Base-by-base conservation (phyloP, 805 yeast genomes). In the Barnettozyma sucrosica region DNA sequence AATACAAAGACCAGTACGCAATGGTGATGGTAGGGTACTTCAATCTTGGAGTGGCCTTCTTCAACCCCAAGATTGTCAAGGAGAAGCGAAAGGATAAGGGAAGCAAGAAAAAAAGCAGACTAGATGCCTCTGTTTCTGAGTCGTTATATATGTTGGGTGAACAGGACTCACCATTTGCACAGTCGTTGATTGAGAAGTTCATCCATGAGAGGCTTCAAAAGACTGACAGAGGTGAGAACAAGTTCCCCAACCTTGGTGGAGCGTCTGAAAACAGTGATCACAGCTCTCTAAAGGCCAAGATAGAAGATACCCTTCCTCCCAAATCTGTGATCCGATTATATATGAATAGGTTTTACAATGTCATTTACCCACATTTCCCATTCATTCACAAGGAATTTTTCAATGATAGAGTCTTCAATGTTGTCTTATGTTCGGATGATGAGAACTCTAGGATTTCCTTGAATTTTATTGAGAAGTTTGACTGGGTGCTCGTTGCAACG, bases 281-380 rank as follows among this genome's bases (percentile, higher is more conserved):
- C 45, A 53, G 67, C 30, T 58, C 59, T 37, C 48, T 68, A 13
- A 66, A 70, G 42, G 58, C 58, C 20, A 56, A 63, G 44, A 62
- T 71, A 9, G 67, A 66, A 49, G 37, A 54, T 2, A 56, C 66
- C 0, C 53, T 75, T 7, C 81, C 82, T 0, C 52, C 62, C 4
- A 64, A 58, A 39, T 62, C 59, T 20, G 63, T 71, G 2, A 58
- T 71, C 5, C 74, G 74, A 72, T 54, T 67, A 28, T 64, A 74
- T 25, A 45, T 76, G 21, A 65, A 66, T 18, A 53, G 76, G 3
- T 77, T 68, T 54, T 76, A 74, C 58, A 55, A 56, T 19, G 64
- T 63, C 52, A 54, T 76, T 7, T 74, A 75, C 54, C 76, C 80
- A 2, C 75, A 70, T 51, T 65, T 69, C 62, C 81, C 82, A 1